These are phyloP conservation scores for Picochlorum sp. DNA, from an alignment of 139 green algal species.

Conservation along the genomic window DNA sequence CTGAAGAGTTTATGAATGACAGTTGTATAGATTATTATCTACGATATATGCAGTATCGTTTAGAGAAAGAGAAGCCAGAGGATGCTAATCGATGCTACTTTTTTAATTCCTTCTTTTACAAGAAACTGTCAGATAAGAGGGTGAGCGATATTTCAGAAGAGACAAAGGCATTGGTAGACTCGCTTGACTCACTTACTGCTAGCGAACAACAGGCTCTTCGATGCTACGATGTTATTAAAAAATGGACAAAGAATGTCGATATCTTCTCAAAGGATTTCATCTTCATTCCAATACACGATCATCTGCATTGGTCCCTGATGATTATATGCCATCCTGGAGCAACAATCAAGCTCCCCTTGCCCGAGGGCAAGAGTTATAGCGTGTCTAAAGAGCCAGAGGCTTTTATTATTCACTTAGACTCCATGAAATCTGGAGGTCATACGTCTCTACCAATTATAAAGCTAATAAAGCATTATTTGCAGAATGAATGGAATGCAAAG, in stretches of 20 bases:
- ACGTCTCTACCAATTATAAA: conserved; percentile 10
- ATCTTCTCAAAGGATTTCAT: conserved; percentile 77
- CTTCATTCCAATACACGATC: conserved; percentile 81
- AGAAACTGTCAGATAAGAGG: conserved; percentile 66
- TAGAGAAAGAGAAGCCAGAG: conserved; percentile 27
- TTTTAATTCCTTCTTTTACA: conserved; percentile 93
- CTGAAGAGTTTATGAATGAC: conserved; percentile 84
- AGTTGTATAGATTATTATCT: conserved; percentile 91
- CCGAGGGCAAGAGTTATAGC: not conserved
- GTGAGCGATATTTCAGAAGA: not conserved
- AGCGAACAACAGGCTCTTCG: conserved; percentile 9
- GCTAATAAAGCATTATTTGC: conserved; percentile 48
- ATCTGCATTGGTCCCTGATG: conserved; percentile 79
- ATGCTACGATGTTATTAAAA: conserved; percentile 52
- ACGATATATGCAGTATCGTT: conserved; percentile 7
- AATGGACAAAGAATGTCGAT: conserved; percentile 69
- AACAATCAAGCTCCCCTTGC: not conserved
- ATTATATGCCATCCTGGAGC: conserved; percentile 69
- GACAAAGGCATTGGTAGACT: not conserved
- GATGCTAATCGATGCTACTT: conserved; percentile 68
- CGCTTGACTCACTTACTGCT: not conserved
- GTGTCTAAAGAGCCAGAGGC: not conserved
- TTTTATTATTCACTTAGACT: conserved; percentile 72
- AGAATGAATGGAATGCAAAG: conserved; percentile 43
- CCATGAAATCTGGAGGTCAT: conserved; percentile 30